These are phyloP conservation scores for Bigelowiella natans DNA, from an alignment of 78 protist species.

Conservation along the genomic window DNA sequence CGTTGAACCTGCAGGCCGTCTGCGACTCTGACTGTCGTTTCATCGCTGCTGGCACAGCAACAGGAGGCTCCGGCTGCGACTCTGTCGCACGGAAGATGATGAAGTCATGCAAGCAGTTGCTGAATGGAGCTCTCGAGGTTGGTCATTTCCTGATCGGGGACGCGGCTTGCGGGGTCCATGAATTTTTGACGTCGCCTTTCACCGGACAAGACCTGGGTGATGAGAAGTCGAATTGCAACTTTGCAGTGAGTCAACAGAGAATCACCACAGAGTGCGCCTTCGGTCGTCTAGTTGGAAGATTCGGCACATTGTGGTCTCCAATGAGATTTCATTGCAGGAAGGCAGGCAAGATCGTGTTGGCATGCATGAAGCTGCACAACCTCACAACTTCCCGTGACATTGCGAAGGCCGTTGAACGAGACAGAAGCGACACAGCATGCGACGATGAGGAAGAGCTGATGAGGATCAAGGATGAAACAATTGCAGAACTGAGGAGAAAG, in stretches of 20 bases:
- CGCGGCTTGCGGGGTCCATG: too few species aligned
- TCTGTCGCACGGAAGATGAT: too few species aligned
- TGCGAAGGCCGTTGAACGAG: neutral
- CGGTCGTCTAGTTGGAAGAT: neutral
- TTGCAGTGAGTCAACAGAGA: neutral
- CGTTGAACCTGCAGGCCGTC: neutral
- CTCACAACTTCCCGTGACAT: neutral
- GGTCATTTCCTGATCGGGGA: too few species aligned
- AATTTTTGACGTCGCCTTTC: too few species aligned
- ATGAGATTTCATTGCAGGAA: neutral
- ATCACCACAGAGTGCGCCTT: neutral
- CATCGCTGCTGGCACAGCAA: too few species aligned
- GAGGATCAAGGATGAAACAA: neutral
- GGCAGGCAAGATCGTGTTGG: neutral
- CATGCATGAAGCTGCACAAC: neutral
- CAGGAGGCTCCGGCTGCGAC: too few species aligned
- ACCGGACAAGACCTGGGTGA: too few species aligned
- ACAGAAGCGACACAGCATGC: too few species aligned
- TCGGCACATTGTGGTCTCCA: neutral
- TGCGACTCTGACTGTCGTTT: neutral
- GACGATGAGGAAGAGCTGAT: neutral
- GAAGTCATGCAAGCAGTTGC: too few species aligned
- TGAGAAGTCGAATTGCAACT: neutral
- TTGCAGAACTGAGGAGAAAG: neutral
- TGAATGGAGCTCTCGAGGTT: too few species aligned